Evolutionary conservation across 228 moss, liverwort and hornwort genomes (phyloP), one percentile per base, ranked within the genome.

Genomic region (Sphagnum magellanicum): DNA sequence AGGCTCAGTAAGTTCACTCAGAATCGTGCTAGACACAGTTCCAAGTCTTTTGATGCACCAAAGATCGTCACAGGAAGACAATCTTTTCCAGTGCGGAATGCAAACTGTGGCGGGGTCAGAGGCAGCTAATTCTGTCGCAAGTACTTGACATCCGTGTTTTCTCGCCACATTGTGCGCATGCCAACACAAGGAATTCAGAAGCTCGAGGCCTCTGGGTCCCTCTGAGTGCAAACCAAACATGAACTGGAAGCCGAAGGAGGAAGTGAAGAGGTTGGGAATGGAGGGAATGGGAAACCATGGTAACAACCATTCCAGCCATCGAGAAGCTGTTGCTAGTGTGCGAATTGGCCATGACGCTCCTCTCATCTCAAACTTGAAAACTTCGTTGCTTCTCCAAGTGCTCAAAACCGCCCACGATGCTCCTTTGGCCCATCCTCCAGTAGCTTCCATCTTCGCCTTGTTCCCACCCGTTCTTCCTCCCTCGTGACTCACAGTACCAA

Each of bases 361-460:
- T 49, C 75, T 89, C 70, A 92, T 79, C 73, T 98, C 90, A 49
- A 92, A 79, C 74, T 74, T 87, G 74, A 98, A 98, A 13, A 92
- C 78, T 67, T 98, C 98, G 61, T 98, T 93, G 74, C 94, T 94
- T 72, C 89, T 92, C 98, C 98, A 98, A 4, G 94, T 70, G 61
- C 94, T 94, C 6, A 98, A 73, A 70, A 98, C 89, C 4, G 98
- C 98, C 98, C 98, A 98, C 0, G 94, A 87, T 0, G 75, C 76
- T 9, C 72, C 76, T 5, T 6, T 60, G 6, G 61, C 74, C 85
- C 76, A 91, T 49, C 48, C 79, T 9, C 16, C 76, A 52, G 64
- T 82, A 73, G 16, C 78, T 47, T 16, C 70, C 68, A 64, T 80
- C 11, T 72, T 77, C 32, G 32, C 32, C 32, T 32, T 32, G 32